These are phyloP conservation scores for Aspergillus conjunctus DNA, from an alignment of 495 filamentous ascomycete species.

Conservation along the genomic window DNA sequence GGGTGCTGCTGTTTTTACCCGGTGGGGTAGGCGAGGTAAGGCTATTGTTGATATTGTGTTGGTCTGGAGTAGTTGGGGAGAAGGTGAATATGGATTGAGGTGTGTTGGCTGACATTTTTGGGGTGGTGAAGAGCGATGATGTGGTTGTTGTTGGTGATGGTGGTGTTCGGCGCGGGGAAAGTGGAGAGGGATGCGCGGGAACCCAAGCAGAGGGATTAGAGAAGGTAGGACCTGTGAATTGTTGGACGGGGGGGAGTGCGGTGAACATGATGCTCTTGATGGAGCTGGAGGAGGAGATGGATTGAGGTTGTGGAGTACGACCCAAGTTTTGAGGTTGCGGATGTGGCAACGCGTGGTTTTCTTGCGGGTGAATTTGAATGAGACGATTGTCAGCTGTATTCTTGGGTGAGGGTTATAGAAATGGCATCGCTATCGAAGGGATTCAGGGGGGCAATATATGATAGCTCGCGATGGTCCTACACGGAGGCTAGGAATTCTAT, in stretches of 20 bases:
- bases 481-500: background rate
- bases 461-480: background rate
- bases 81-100: constrained; percentile 9
- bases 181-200: constrained; percentile 54
- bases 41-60: constrained; percentile 34
- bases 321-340: background rate
- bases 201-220: constrained; percentile 37
- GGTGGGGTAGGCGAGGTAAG: constrained; percentile 21
- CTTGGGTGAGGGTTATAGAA: background rate
- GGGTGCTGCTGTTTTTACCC: background rate
- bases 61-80: constrained; percentile 28
- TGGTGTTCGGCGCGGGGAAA: constrained; percentile 37
- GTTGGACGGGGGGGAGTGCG: constrained; percentile 22
- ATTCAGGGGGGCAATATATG: background rate
- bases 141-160: constrained; percentile 12
- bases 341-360: background rate
- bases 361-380: background rate
- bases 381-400: background rate
- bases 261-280: constrained; percentile 33
- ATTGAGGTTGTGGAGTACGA: background rate
- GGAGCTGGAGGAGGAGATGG: no score
- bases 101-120: background rate
- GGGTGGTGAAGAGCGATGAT: constrained; percentile 12
- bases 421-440: background rate
- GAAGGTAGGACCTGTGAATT: constrained; percentile 48